These are phyloP conservation scores for Lactarius pseudohatsudake DNA, from an alignment of 768 basidiomycete genomes.

Conservation along the genomic window DNA sequence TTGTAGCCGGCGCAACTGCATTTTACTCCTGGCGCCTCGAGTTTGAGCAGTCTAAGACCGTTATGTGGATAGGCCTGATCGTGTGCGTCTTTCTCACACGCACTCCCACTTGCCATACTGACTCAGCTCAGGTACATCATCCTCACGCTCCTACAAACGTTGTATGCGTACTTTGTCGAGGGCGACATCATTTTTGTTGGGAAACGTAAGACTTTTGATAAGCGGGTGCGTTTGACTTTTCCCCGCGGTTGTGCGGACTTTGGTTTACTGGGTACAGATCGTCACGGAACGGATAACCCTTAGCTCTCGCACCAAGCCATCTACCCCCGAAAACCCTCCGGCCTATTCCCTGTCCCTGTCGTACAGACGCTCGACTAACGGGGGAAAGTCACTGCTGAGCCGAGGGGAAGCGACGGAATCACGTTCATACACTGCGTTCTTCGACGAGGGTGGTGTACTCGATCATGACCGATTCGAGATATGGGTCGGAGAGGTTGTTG, in stretches of 20 bases:
- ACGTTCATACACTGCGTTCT: slow-evolving; percentile 68
- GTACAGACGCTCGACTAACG: slow-evolving; percentile 78
- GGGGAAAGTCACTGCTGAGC: slow-evolving; percentile 81
- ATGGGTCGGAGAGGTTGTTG: slow-evolving; percentile 77
- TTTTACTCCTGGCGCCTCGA: slow-evolving; percentile 84
- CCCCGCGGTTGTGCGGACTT: neutral
- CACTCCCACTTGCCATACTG: slow-evolving; percentile 14
- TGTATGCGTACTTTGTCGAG: slow-evolving; percentile 87
- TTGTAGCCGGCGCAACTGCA: slow-evolving; percentile 78
- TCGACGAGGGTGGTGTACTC: slow-evolving; percentile 78
- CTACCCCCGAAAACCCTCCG: slow-evolving; percentile 53
- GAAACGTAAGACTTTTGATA: slow-evolving; percentile 86
- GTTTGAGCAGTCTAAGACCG: slow-evolving; percentile 86
- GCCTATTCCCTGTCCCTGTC: slow-evolving; percentile 64
- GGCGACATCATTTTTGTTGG: slow-evolving; percentile 84
- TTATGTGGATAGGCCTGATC: slow-evolving; percentile 75
- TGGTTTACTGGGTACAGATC: slow-evolving; percentile 51
- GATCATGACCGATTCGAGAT: slow-evolving; percentile 71
- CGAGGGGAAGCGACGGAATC: slow-evolving; percentile 60
- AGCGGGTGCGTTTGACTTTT: slow-evolving; percentile 56
- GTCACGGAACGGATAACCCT: slow-evolving; percentile 88
- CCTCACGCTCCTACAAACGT: slow-evolving; percentile 67
- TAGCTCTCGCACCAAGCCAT: slow-evolving; percentile 64
- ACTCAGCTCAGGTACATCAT: slow-evolving; percentile 60
- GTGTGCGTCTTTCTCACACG: slow-evolving; percentile 50